Evolutionary conservation across 139 green algal genomes (phyloP), one percentile per base, ranked within the genome.

Genomic region (Picochlorum costavermella): DNA sequence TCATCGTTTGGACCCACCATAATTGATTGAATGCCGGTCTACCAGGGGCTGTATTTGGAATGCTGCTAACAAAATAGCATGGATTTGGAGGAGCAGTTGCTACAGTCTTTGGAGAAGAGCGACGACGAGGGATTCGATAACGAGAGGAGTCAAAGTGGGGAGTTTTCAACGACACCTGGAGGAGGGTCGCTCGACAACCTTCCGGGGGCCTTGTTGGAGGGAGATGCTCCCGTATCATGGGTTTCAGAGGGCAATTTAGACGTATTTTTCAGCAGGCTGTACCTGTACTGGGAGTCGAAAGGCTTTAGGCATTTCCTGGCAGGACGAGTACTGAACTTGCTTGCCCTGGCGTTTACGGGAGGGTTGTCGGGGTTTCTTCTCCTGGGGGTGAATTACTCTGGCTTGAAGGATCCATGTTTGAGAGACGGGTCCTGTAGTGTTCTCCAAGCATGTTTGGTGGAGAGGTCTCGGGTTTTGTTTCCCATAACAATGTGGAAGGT

Each of bases 281-380:
- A 96, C 79, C 76, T 79, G 56, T 94, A 91, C 72, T 93, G 84
- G 79, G 74, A 86, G 29, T 80, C 85, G 33, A 89, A 88, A 71
- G 89, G 88, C 5, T 83, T 91, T 20, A 56, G 36, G 10, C 71
- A 78, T 12, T 86, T 92, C n/a, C 16, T 89, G 20, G 33, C 82
- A 17, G 65, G 78, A 0, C 81, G 85, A 5, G 49, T 91, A 5
- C 72, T 95, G 29, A 96, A 96, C 70, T 68, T 96, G 46, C 30
- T 81, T 23, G 89, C 86, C 0, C 80, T 98, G n/a, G 83, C 60
- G 12, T 98, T 98, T 81, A 97, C 90, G 0, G 84, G 94, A 33
- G 70, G 68, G 44, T 90, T 96, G 68, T 87, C 75, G 2, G 81
- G 57, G 44, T 86, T 96, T 61, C 76, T 97, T 58, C 80, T 97